Base-by-base conservation (phyloP, 371 early-diverging fungal species). In the Saksenaea vasiformis region DNA sequence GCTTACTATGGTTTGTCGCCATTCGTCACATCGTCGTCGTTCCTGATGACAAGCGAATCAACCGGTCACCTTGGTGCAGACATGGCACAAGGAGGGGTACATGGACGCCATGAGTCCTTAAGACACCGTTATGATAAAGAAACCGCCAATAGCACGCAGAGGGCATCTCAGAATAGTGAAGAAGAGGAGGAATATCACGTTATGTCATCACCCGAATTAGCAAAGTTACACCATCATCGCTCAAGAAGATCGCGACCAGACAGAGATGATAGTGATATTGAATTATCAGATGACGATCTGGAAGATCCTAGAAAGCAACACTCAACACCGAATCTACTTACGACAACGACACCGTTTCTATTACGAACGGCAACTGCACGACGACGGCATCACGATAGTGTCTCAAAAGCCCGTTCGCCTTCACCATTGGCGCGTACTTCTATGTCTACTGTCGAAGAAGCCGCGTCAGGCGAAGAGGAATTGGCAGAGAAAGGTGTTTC, bases 261-360 rank as follows among this genome's bases (percentile, higher is more conserved):
- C n/a, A 44, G 51, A 10, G 79, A 79, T 14, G 76, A 77, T 17
- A 80, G 80, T 36, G 80, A 80, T 63, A 77, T 80, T 66, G 80
- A 80, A 37, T 31, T 80, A 1, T 80, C 80, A 13, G 80, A 80
- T 26, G 77, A 80, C 7, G 80, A 80, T 47, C 57, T 35, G 15
- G 58, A 57, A 17, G 31, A 55, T 11, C 51, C 36, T 2, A 22
- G 22, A 22, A 47, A 35, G 27, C 59, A 58, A 34, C n/a, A 15
- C 47, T n/a, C 22, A 17, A 36, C 15, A 11, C 28, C 8, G 19
- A 13, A 34, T 34, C 1, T 26, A 10, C 22, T 44, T 60, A 34
- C n/a, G 3, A 8, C 54, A 8, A 44, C 56, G 7, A 47, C 51
- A 10, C 51, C 51, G 19, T 47, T 47, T 47, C 22, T 47, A 19